Evolutionary conservation across 2,329 filamentous ascomycete genomes (phyloP).

Genomic region (Sporothrix humicola): DNA sequence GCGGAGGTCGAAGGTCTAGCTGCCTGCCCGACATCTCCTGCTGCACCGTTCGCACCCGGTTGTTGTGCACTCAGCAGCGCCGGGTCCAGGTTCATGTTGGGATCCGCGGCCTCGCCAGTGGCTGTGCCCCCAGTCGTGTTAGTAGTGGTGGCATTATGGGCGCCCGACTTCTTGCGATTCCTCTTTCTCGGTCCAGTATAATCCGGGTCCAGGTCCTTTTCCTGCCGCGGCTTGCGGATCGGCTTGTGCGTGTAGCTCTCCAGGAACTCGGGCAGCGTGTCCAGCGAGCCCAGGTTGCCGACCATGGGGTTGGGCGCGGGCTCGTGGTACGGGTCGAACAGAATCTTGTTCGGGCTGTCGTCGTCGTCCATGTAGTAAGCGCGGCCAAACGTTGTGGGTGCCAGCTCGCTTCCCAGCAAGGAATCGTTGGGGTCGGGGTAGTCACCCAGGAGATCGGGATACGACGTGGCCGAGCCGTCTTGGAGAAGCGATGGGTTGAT

Average conservation of each 20-base stretch:
- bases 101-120: slow-evolving; percentile 42
- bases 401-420: slow-evolving; percentile 17
- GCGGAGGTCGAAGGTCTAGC: too few species aligned
- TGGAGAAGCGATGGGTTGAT: slow-evolving; percentile 25
- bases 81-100: slow-evolving; percentile 58
- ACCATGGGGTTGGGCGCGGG: slow-evolving; percentile 54
- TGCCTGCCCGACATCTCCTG: too few species aligned
- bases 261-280: slow-evolving; percentile 59
- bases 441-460: slow-evolving; percentile 31
- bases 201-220: slow-evolving; percentile 61
- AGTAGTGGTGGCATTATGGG: too few species aligned
- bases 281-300: slow-evolving; percentile 49
- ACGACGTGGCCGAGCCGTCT: slow-evolving; percentile 12
- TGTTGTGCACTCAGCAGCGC: slow-evolving; percentile 49
- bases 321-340: slow-evolving; percentile 64
- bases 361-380: slow-evolving; percentile 68
- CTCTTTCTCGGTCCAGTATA: slow-evolving; percentile 52
- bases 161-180: slow-evolving; percentile 40
- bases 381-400: slow-evolving; percentile 56
- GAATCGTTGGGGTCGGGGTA: slow-evolving; percentile 43
- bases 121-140: slow-evolving; percentile 28
- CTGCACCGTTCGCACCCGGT: neutral
- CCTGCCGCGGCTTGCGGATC: slow-evolving; percentile 59
- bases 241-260: slow-evolving; percentile 61
- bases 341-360: slow-evolving; percentile 61